Evolutionary conservation across 257 asterid species (phyloP).

Genomic region (Striga asiatica): DNA sequence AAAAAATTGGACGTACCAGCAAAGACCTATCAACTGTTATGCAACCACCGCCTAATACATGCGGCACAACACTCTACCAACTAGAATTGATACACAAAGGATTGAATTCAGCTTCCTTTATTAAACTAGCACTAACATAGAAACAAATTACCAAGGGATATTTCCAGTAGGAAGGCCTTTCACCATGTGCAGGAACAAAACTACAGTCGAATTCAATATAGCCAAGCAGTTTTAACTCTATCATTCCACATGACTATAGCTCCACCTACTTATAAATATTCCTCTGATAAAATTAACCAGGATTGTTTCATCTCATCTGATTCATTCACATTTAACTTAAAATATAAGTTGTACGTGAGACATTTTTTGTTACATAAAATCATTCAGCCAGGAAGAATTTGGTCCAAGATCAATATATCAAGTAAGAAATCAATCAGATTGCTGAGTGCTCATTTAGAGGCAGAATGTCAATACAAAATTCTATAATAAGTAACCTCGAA

Average conservation of each 20-base stretch:
- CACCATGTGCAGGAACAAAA: neutral
- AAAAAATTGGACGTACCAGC: too few relatives aligned
- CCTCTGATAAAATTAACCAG: neutral
- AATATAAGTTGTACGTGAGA: neutral
- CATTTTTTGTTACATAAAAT: neutral
- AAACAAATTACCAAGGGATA: neutral
- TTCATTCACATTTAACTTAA: neutral
- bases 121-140: neutral
- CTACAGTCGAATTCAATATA: neutral
- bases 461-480: neutral
- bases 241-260: too few relatives aligned
- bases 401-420: neutral
- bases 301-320: neutral
- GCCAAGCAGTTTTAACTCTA: too few relatives aligned
- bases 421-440: neutral
- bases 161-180: neutral
- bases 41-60: neutral
- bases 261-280: too few relatives aligned
- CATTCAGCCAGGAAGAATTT: neutral
- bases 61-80: neutral
- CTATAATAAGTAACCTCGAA: constrained; percentile 32
- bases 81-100: neutral
- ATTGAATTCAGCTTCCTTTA: neutral
- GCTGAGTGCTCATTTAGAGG: neutral
- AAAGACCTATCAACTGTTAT: neutral